phyloP scores from a whole-genome alignment of 306 rosid species.

The Cicer pinnatifidum region DNA sequence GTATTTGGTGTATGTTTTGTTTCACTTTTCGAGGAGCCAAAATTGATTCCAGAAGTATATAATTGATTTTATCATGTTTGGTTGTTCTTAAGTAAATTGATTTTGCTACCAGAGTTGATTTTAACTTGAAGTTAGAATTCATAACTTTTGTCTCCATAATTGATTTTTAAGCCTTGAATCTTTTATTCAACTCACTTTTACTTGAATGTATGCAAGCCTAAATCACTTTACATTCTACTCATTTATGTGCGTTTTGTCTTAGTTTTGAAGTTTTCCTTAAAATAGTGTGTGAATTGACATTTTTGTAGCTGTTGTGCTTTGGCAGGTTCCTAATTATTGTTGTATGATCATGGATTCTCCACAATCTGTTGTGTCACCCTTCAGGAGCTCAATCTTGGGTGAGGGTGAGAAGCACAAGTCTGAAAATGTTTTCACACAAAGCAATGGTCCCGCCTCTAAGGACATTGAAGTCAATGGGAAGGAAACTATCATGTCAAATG shows the following conservation, averaged over 20 bases:
- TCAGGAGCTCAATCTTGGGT: constrained; percentile 55
- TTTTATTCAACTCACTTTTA: too few species aligned
- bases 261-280: constrained; percentile 30
- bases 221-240: too few species aligned
- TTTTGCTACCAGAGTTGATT: too few species aligned
- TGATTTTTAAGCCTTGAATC: too few species aligned
- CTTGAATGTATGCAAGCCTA: too few species aligned
- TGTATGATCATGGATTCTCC: constrained; percentile 75
- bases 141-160: too few species aligned
- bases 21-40: too few species aligned
- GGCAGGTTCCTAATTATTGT: constrained; percentile 50
- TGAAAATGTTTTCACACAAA: constrained; percentile 25
- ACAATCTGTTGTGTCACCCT: constrained; percentile 87
- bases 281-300: constrained; percentile 37
- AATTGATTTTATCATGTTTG: too few species aligned
- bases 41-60: too few species aligned
- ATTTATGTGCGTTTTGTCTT: constrained; percentile 2
- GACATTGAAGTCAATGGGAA: constrained; percentile 63
- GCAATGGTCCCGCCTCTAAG: constrained; percentile 50
- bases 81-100: too few species aligned
- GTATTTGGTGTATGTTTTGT: not conserved
- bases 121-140: too few species aligned
- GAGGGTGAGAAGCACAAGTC: constrained; percentile 68
- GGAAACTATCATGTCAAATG: constrained; percentile 55
- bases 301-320: constrained; percentile 45